Percentiles rank a stretch among this genome's conserved stretches.
phyloP scores from a whole-genome alignment of 2,329 filamentous ascomycete genomes.

The Ilyonectria destructans region DNA sequence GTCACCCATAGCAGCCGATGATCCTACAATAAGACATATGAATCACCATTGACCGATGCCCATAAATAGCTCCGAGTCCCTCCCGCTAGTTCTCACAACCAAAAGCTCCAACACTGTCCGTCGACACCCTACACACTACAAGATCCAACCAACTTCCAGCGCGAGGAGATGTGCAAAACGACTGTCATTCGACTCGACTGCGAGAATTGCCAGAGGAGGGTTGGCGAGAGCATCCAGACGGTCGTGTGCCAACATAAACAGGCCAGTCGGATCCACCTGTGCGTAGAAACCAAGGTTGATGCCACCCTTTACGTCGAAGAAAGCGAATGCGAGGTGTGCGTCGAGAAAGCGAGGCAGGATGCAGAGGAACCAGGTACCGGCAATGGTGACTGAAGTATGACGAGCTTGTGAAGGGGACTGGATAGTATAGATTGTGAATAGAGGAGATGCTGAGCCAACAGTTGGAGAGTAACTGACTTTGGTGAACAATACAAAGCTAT shows the following conservation, averaged over 20 bases:
- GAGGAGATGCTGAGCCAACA: too few species aligned
- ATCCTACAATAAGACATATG: neutral
- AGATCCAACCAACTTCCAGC: neutral
- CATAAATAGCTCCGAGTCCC: neutral
- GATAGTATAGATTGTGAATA: too few species aligned
- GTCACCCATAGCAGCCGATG: neutral
- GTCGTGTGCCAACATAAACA: slow-evolving; percentile 15
- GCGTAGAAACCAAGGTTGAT: neutral
- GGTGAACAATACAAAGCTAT: too few species aligned
- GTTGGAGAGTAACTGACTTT: too few species aligned
- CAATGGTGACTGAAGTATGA: too few species aligned
- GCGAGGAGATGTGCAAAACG: neutral
- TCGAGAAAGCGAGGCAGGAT: slow-evolving; percentile 27
- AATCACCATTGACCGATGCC: neutral
- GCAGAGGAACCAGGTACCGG: slow-evolving; percentile 17
- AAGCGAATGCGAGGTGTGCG: slow-evolving; percentile 34
- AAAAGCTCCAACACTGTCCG: neutral
- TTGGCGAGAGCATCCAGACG: slow-evolving; percentile 6
- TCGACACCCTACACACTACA: neutral
- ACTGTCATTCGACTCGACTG: slow-evolving; percentile 7
- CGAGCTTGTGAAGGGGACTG: too few species aligned
- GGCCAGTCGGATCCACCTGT: neutral
- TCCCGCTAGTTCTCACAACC: neutral
- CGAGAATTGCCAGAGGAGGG: slow-evolving; percentile 10
- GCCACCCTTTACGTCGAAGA: slow-evolving; percentile 33